Base-by-base conservation (phyloP, 1,139 yeast species). In the Debaryomycetaceae sp. region DNA sequence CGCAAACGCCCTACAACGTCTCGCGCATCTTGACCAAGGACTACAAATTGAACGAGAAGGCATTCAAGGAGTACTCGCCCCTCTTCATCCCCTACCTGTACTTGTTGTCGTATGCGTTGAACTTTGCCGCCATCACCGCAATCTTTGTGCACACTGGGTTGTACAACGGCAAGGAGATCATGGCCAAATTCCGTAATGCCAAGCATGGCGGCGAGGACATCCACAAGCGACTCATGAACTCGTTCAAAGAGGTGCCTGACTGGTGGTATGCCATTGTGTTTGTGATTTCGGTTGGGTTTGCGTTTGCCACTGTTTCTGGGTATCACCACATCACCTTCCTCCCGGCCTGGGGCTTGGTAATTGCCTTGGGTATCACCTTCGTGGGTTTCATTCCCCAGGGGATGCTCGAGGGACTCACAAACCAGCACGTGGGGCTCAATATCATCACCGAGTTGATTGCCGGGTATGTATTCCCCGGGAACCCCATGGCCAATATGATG, bases 81-180 rank as follows among this genome's bases (percentile, higher is more conserved):
- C 64, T 80, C 32, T 81, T 71, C 52, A 58, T 80, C 37, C 65
- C 85, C 4, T 70, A 83, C 10, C 68, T 83, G 2, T 76, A 73
- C 49, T 74, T 79, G 11, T 49, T 81, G 15, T 61, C 77, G 8
- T 78, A 79, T 44, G 84, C 83, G 26, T 53, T 76, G 48, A 67
- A 78, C 6, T 78, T 78, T 56, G 86, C 86, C 8, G 57, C 82
- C 3, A 67, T 76, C 38, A 61, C 77, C n/a, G 71, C 82, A n/a
- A 66, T 79, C 3, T 46, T 78, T 30, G 52, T 58, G 2, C 69
- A 65, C 37, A 51, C 65, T 17, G 41, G 43, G 16, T 39, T 65
- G 5, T 65, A 63, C 40, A 61, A 61, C 37, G 74, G 82, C 37
- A 59, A 52, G 25, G 65, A 61, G 31, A 61, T 65, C n/a, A 29